Evolutionary conservation across 1,284 basidiomycete species (phyloP), one percentile per base, ranked within the genome.

Genomic region (Somion occarium): DNA sequence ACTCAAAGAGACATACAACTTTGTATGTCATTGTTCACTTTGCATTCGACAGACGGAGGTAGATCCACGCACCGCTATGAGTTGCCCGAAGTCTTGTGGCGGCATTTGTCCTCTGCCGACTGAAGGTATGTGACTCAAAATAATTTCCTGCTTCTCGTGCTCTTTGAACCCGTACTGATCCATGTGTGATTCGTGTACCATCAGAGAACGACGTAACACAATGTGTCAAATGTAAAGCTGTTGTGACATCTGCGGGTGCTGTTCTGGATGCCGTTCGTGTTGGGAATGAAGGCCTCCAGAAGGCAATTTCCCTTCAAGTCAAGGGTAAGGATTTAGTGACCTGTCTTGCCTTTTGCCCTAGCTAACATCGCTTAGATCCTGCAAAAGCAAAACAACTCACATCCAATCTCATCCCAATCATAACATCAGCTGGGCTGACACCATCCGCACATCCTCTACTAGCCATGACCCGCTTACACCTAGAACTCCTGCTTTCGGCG

Each of bases 1-100:
- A 4, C 71, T 96, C 19, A 64, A 71, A 47, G 82, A 87, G 58
- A 84, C 88, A 0, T 98, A 98, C 67, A 77, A 80, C 57, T 98
- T 98, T 62, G 69, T 64, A 1, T 98, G 96, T 63, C 59, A 60
- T 7, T 98, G 95, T 62, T 30, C 57, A 15, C 64, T 88, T 2
- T 94, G 91, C 48, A 46, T 5, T 3, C 51, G 59, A 7, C 38
- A 54, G 0, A 37, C 54, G 1, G 57, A 55, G 5, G 66, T 80
- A 1, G 92, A 97, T 63, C 82, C 82, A 15, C 75, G 93, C 47
- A 85, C 83, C 63, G 74, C 80, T 2, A 67, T 90, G 22, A 76
- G 69, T 65, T 93, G 91, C 64, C 75, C 83, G 2, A 79, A 78
- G 59, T 71, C 65, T 37, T 89, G 88, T 55, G 83, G 82, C 26